Evolutionary conservation across 129 eudicot species (phyloP).

Genomic region (Flaveria ramosissima): DNA sequence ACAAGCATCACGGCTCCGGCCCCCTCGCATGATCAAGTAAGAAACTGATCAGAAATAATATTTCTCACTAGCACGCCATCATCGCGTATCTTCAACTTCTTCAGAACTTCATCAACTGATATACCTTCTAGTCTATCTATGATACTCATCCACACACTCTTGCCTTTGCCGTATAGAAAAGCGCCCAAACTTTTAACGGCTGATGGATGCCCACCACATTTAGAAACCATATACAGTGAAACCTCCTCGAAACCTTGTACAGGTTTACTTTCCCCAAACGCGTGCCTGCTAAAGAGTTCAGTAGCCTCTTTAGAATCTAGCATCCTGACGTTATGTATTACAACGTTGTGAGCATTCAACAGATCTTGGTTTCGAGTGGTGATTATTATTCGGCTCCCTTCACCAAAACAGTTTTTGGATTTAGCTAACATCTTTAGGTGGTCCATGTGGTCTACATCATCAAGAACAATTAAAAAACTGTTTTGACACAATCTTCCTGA

Average conservation of each 20-base stretch:
- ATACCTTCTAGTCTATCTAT: too few species aligned
- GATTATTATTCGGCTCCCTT: constrained; percentile 4
- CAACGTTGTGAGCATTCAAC: not conserved
- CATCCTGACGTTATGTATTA: not conserved
- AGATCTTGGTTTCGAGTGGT: not conserved
- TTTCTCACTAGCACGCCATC: too few species aligned
- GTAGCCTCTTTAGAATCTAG: not conserved
- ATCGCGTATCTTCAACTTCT: too few species aligned
- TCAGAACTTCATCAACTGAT: too few species aligned
- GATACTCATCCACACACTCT: too few species aligned
- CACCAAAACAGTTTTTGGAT: constrained; percentile 7
- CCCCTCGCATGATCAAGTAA: too few species aligned
- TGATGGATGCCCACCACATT: constrained; percentile 1
- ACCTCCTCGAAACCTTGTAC: not conserved
- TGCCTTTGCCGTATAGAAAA: not conserved
- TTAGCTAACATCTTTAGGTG: not conserved
- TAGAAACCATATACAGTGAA: not conserved
- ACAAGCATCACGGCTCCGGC: too few species aligned
- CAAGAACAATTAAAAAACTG: not conserved
- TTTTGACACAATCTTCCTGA: not conserved
- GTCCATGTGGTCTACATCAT: constrained; percentile 5
- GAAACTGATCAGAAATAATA: too few species aligned
- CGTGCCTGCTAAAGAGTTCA: not conserved
- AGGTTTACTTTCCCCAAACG: not conserved
- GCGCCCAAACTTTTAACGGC: not conserved